phyloP scores from a whole-genome alignment of 768 basidiomycete species.

The Pleurotus eryngii region DNA sequence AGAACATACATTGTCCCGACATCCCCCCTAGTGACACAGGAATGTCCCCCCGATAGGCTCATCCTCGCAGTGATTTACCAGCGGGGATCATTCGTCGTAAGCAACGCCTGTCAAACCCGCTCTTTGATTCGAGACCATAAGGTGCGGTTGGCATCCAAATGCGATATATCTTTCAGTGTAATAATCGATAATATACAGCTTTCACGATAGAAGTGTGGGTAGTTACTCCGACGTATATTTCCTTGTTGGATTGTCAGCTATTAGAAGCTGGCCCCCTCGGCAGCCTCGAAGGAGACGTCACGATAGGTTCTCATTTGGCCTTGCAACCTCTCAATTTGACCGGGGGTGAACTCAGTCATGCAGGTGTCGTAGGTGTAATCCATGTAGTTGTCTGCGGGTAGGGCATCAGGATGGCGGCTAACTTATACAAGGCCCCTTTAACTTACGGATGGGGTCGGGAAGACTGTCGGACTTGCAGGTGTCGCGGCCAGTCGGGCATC shows the following conservation, averaged over 20 bases:
- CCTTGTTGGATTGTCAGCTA: neutral
- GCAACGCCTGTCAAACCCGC: neutral
- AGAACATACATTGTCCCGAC: neutral
- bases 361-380: constrained; percentile 50
- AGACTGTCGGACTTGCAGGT: constrained; percentile 35
- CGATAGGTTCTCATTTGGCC: constrained; percentile 44
- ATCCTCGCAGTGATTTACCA: neutral
- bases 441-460: constrained; percentile 39
- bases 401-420: no score
- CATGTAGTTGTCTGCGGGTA: constrained; percentile 44
- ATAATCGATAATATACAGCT: neutral
- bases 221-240: neutral
- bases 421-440: no score
- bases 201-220: neutral
- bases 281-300: constrained; percentile 20
- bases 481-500: constrained; percentile 36
- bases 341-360: constrained; percentile 46
- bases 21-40: neutral
- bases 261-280: neutral
- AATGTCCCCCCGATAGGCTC: neutral
- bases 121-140: neutral
- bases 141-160: neutral
- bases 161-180: neutral
- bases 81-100: neutral
- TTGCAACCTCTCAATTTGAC: constrained; percentile 38